Percentiles rank a stretch among this genome's conserved stretches.
Evolutionary conservation across 2,329 filamentous ascomycete genomes (phyloP).

Genomic region (Didymella segeticola): DNA sequence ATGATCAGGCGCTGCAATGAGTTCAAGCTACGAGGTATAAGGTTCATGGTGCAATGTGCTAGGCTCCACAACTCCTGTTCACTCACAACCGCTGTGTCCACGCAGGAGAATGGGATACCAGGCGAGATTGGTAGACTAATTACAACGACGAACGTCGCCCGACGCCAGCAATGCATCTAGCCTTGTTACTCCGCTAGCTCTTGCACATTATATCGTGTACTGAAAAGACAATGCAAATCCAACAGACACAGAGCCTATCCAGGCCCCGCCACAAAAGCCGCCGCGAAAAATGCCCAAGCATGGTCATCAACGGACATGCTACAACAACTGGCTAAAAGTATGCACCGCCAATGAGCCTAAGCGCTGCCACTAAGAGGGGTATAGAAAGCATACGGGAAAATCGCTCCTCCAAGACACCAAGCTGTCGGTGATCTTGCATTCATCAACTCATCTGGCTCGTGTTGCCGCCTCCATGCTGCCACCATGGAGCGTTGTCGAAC

Average conservation of each 20-base stretch:
- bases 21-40: background rate
- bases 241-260: no score
- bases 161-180: conserved; percentile 3
- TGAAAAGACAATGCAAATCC: background rate
- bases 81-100: no score
- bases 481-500: conserved; percentile 13
- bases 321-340: background rate
- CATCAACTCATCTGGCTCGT: conserved; percentile 10
- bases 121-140: background rate
- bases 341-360: background rate
- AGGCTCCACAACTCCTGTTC: no score
- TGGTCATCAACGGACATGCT: background rate
- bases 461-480: conserved; percentile 5
- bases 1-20: background rate
- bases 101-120: no score
- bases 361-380: conserved; percentile 3
- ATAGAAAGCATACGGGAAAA: conserved; percentile 6
- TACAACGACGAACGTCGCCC: background rate
- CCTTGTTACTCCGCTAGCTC: background rate
- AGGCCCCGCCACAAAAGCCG: no score
- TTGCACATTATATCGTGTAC: background rate
- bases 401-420: background rate
- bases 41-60: no score
- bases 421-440: background rate
- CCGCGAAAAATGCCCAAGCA: no score